phyloP scores from a whole-genome alignment of 2,329 filamentous ascomycete genomes.

The Xylariaceae sp. region DNA sequence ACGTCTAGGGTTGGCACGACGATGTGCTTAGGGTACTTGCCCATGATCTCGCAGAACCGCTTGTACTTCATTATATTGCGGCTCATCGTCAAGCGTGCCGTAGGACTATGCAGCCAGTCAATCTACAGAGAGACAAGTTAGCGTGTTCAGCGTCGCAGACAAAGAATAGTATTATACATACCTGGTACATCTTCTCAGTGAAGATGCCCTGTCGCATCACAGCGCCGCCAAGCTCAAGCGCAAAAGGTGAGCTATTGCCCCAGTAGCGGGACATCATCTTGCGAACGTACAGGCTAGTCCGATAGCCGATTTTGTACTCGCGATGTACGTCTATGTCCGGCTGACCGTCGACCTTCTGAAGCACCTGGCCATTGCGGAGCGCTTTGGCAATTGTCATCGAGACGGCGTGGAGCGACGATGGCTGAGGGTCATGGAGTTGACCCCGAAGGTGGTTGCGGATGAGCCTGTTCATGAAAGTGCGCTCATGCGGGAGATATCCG shows the following conservation, averaged over 20 bases:
- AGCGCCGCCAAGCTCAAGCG: conserved; percentile 59
- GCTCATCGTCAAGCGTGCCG: conserved; percentile 56
- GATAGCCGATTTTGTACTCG: conserved; percentile 22
- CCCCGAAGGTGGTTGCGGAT: conserved; percentile 43
- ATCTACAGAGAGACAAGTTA: conserved; percentile 36
- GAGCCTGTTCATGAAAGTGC: conserved; percentile 54
- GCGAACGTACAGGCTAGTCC: conserved; percentile 45
- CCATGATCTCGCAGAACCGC: conserved; percentile 59
- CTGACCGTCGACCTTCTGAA: conserved; percentile 39
- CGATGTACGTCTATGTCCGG: conserved; percentile 17
- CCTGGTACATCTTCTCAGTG: conserved; percentile 64
- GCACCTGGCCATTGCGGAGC: conserved; percentile 34
- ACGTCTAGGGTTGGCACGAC: conserved; percentile 69
- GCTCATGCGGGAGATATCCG: conserved; percentile 25
- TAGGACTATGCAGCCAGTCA: conserved; percentile 72
- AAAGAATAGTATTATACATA: conserved; percentile 12
- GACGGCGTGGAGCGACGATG: conserved; percentile 46
- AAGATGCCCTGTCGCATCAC: conserved; percentile 63
- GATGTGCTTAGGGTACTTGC: conserved; percentile 38
- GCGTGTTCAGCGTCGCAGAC: not conserved
- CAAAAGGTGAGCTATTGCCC: conserved; percentile 60
- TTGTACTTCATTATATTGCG: conserved; percentile 60
- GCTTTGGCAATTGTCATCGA: conserved; percentile 45
- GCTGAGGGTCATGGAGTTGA: conserved; percentile 35
- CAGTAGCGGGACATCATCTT: conserved; percentile 69